Evolutionary conservation across 495 filamentous ascomycete species (phyloP).

Genomic region (Gamarada debralockiae): DNA sequence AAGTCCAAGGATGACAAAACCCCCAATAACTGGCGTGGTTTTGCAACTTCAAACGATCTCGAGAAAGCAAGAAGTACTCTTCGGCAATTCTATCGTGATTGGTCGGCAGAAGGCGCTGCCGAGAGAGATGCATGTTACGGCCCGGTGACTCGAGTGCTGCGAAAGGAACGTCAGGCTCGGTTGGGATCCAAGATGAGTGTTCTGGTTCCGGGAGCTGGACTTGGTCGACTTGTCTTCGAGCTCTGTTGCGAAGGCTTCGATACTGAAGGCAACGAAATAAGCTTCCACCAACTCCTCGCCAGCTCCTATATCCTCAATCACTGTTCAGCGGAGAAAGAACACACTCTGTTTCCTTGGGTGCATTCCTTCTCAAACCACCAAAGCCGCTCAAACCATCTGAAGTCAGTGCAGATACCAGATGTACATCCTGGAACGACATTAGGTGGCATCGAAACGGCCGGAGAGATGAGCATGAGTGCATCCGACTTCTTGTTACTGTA

Average conservation of each 20-base stretch:
- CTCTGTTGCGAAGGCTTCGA: conserved; percentile 70
- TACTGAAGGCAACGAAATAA: conserved; percentile 91
- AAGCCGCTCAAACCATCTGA: conserved; percentile 66
- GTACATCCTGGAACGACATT: conserved; percentile 55
- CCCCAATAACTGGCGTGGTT: conserved; percentile 56
- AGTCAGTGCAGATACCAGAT: conserved; percentile 69
- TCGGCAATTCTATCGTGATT: conserved; percentile 92
- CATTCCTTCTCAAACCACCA: conserved; percentile 76
- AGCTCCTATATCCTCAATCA: conserved; percentile 82
- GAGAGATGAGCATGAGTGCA: conserved; percentile 80
- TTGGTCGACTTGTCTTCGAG: conserved; percentile 85
- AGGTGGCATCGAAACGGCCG: conserved; percentile 24
- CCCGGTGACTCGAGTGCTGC: conserved; percentile 52
- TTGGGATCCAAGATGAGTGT: conserved; percentile 49
- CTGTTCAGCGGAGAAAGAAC: conserved; percentile 36
- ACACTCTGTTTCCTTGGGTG: conserved; percentile 78
- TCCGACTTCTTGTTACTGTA: conserved; percentile 83
- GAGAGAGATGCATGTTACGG: conserved; percentile 75
- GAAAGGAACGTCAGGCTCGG: conserved; percentile 19
- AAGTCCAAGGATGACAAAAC: conserved; percentile 15
- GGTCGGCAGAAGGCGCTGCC: conserved; percentile 70
- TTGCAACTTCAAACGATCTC: conserved; percentile 64
- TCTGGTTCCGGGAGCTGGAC: conserved; percentile 83
- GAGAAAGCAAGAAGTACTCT: conserved; percentile 90
- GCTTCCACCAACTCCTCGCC: conserved; percentile 86